phyloP scores from a whole-genome alignment of 306 rosid genomes.

The Cicer judaicum region DNA sequence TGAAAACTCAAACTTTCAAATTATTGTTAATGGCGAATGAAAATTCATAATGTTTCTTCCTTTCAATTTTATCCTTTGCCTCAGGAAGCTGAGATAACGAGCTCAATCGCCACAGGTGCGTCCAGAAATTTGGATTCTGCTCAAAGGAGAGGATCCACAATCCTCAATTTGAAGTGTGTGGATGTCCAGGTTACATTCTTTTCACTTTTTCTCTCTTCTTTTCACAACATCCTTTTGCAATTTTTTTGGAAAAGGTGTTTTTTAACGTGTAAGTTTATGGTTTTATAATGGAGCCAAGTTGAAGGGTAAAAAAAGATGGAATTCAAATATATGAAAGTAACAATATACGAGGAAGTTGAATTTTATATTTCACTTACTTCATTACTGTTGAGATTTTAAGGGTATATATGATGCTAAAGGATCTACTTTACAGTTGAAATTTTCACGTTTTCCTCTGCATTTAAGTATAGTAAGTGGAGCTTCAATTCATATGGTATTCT shows the following conservation, averaged over 20 bases:
- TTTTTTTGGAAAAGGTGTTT: background rate
- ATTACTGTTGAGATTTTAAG: conserved; percentile 13
- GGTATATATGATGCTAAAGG: conserved; percentile 6
- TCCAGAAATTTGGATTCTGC: conserved; percentile 83
- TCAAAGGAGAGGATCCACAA: conserved; percentile 84
- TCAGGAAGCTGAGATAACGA: conserved; percentile 92
- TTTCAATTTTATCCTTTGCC: conserved; percentile 13
- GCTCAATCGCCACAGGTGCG: conserved; percentile 79
- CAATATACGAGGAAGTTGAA: background rate
- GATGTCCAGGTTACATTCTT: conserved; percentile 77
- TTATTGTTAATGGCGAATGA: background rate
- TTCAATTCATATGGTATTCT: conserved; percentile 37
- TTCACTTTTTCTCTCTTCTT: conserved; percentile 13
- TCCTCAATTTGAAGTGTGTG: conserved; percentile 87
- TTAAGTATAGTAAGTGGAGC: conserved; percentile 23
- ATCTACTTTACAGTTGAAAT: background rate
- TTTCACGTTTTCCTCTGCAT: conserved; percentile 22
- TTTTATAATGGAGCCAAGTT: conserved; percentile 15
- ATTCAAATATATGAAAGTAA: background rate
- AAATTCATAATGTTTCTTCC: background rate
- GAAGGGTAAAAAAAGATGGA: background rate
- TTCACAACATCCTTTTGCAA: background rate
- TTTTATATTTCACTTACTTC: conserved; percentile 27
- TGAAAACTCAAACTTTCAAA: background rate
- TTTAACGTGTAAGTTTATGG: background rate